Evolutionary conservation across 2,329 filamentous ascomycete species (phyloP), one percentile per base, ranked within the genome.

Genomic region (Helminthosporium solani): DNA sequence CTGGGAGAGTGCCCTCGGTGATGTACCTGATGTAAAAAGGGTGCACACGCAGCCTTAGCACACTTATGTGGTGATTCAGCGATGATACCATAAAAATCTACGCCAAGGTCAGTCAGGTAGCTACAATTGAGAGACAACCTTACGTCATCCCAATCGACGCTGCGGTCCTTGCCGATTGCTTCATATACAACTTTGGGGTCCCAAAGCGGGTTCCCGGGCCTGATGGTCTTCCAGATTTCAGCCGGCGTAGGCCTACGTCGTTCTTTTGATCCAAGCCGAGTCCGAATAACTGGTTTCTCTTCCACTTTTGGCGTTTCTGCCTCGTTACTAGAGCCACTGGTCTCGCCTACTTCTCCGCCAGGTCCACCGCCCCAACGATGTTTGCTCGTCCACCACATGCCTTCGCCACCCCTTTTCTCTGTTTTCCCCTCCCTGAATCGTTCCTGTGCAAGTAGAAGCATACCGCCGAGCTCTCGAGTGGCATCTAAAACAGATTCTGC

Each of bases 1-100:
- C 40, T 3, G 63, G 60, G 2, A 71, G 42, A 30, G 59, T 57
- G 7, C 78, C 80, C 3, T 70, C 70, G 9, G 72, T 74, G 31
- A 85, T 67, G 53, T 76, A 76, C n/a, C 78, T 74, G 27, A 83
- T 60, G 60, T 85, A 85, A 16, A 73, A 70, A 19, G 70, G 67
- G 60, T 84, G 81, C 35, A 85, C 73, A 25, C 75, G 78, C 38
- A 85, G 70, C 53, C 79, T 80, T 42, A 85, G 61, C 38, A 85
- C 75, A 45, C 78, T 76, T 50, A 84, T 72, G 54, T 85, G 82
- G 64, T 83, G 81, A 61, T 84, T 84, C 52, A 84, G 70, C 19
- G 79, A 79, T 11, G 81, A 84, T 38, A 84, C 58, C 73, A 84
- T 76, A 65, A 80, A 84, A 41, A 84, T 75, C 79, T 84, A 56